Evolutionary conservation across 2,329 filamentous ascomycete species (phyloP), one percentile per base, ranked within the genome.

Genomic region (Monilinia fructigena): DNA sequence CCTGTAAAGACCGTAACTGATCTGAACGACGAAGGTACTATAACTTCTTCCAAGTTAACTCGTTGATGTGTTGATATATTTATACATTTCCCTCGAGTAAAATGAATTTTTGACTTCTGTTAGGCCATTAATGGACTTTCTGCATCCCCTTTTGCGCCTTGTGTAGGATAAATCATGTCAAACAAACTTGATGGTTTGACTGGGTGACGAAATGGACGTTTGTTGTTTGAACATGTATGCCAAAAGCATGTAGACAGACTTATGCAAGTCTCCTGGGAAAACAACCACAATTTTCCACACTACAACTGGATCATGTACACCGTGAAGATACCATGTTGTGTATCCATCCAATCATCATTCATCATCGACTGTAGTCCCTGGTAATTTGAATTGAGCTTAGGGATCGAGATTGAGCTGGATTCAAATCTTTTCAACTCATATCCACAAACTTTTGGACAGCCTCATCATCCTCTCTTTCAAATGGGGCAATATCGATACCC

Each of bases 401-500:
- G 31, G 28, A 0, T 38, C 35, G 23, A 31, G 20, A n/a, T 10
- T 38, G 12, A 42, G 6, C 4, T 42, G 38, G 38, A 63, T 16
- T 40, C 4, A 52, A 20, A 20, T 18, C 23, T 20, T 42, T 47
- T 45, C 26, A 38, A 42, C 35, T 58, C 5, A 42, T 60, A 56
- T 35, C 16, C 52, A n/a, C 55, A 18, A 45, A 12, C 23, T 63
- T 23, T 28, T 20, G 28, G 4, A 48, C 23, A 4, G 4, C n/a
- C 16, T 48, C 23, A 35, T 6, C 20, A 8, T 48, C 23, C 20
- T 26, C 4, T 20, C 40, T 26, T 23, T 56, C 59, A 64, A 66
- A 64, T 10, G 47, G 40, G 20, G 20, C 20, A 40, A 58, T 45
- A n/a, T 64, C 59, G 35, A 42, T 23, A 31, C 48, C 70, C 20